These are phyloP conservation scores for Wallacemonas rigidus DNA, from an alignment of 208 protist genomes.

Conservation along the genomic window DNA sequence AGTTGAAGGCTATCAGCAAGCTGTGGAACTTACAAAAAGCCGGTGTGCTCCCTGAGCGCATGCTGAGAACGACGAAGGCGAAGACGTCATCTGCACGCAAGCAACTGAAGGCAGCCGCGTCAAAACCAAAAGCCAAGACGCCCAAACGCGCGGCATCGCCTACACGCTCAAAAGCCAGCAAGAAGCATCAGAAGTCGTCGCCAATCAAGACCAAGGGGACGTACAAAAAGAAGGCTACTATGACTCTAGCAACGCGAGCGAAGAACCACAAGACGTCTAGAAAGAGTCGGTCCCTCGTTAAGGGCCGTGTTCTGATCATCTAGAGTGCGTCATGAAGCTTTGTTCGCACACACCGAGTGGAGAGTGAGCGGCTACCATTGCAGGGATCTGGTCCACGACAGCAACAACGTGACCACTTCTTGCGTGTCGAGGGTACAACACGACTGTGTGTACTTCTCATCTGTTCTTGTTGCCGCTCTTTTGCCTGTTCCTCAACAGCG, in stretches of 20 bases:
- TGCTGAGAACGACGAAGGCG: neutral
- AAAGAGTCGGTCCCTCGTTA: conserved; percentile 8
- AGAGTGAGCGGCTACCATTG: no score
- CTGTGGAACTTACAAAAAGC: conserved; percentile 20
- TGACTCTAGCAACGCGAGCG: no score
- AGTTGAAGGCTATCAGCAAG: conserved; percentile 5
- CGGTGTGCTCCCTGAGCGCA: neutral
- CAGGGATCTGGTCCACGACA: no score
- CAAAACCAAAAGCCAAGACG: neutral
- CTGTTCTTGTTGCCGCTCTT: conserved; percentile 1
- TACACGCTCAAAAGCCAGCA: no score
- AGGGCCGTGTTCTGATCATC: conserved; percentile 9
- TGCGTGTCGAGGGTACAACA: neutral
- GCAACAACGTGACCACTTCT: neutral
- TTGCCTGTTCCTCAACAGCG: neutral
- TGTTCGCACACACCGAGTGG: no score
- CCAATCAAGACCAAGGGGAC: no score
- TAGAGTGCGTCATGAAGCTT: neutral
- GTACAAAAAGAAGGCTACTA: no score
- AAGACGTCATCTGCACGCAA: neutral
- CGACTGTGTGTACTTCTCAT: neutral
- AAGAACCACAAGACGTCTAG: conserved; percentile 8
- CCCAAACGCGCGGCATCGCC: neutral
- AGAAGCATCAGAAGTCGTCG: no score
- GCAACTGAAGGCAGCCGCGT: conserved; percentile 5